Evolutionary conservation across 2,329 filamentous ascomycete species (phyloP), one percentile per base, ranked within the genome.

Genomic region (Fusarium incarnatum): DNA sequence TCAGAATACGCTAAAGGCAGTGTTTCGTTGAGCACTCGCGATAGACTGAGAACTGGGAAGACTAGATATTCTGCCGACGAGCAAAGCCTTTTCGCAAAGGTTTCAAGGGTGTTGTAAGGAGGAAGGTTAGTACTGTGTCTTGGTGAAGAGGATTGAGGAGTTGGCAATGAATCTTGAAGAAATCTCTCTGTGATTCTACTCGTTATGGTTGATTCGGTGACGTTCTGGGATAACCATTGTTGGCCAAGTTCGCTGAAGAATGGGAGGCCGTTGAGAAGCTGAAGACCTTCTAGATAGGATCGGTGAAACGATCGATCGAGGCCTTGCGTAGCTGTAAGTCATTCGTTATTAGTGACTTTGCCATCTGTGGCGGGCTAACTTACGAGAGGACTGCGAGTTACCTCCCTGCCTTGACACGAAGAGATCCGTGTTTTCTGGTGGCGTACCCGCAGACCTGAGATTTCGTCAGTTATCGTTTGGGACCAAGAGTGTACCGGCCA

Each of bases 371-470:
- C 27, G 1, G 27, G 27, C 27, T 6, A 12, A n/a, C 47, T 23
- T n/a, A 34, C 47, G 10, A 32, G 12, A 3, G 0, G 20, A 5
- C 1, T 23, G 22, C 0, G 28, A 23, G 7, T 2, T 8, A 6
- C 8, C 30, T 4, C 32, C 32, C 0, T 2, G 9, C 0, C 3
- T 9, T 1, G 2, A 4, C 16, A 18, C 1, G 4, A 0, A 37
- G 1, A 11, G 32, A 18, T 11, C 0, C 5, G 13, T 16, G 6
- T 10, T 48, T 18, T 10, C 13, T 10, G 45, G 45, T 2, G n/a
- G 18, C 1, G 28, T 15, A 2, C 34, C n/a, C 1, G 1, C n/a
- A 13, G 30, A 53, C 22, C 59, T 62, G 6, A 8, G 6, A 28
- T n/a, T n/a, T n/a, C n/a, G n/a, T n/a, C n/a, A n/a, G n/a, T n/a